These are phyloP conservation scores for Tricholoma sp. DNA, from an alignment of 768 basidiomycete species.

Conservation along the genomic window DNA sequence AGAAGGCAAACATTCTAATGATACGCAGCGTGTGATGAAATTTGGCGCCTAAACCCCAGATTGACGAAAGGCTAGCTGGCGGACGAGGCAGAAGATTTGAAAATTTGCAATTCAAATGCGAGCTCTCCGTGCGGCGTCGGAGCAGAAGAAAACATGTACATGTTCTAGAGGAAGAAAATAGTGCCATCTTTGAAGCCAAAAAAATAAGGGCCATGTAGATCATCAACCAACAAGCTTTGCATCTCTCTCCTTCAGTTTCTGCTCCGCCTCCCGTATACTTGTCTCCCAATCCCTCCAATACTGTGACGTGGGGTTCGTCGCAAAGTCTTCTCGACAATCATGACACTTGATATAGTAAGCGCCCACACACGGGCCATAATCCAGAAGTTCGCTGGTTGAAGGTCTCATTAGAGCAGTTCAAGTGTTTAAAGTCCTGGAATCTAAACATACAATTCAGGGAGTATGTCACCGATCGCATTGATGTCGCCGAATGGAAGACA, in stretches of 20 bases:
- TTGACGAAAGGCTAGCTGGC: too few species aligned
- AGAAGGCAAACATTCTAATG: too few species aligned
- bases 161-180: too few species aligned
- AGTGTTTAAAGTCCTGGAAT: background rate
- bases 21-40: too few species aligned
- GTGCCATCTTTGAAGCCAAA: background rate
- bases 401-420: background rate
- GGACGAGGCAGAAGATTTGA: too few species aligned
- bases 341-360: conserved; percentile 49
- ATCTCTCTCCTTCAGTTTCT: conserved; percentile 21
- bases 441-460: conserved; percentile 53
- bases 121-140: too few species aligned
- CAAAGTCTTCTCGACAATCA: conserved; percentile 38
- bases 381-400: conserved; percentile 32
- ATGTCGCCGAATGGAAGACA: conserved; percentile 48
- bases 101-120: too few species aligned
- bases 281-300: conserved; percentile 39
- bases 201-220: background rate
- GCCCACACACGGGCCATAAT: conserved; percentile 27
- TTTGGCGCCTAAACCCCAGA: too few species aligned
- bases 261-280: conserved; percentile 33
- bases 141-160: too few species aligned
- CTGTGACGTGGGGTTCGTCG: conserved; percentile 22
- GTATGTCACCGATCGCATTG: conserved; percentile 44
- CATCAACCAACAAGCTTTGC: background rate